phyloP scores from a whole-genome alignment of 2,329 filamentous ascomycete species.

The Penicillium concentricum region DNA sequence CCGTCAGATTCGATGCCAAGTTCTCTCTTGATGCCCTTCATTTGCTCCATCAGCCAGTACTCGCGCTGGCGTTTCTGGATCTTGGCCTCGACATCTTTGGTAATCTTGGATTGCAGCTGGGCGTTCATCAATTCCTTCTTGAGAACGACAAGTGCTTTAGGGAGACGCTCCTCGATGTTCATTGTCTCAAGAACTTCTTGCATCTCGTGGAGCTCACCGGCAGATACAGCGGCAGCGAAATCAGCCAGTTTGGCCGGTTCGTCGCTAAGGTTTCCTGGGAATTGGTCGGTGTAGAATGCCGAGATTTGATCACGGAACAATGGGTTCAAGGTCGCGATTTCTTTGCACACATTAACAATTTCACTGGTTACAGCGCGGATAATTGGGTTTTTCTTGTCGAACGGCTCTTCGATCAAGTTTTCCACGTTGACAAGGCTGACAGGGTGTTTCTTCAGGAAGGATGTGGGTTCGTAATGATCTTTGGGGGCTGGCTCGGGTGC shows the following conservation, averaged over 20 bases:
- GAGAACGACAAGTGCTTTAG: constrained; percentile 85
- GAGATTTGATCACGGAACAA: constrained; percentile 97
- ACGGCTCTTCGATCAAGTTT: constrained; percentile 83
- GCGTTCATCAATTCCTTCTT: constrained; percentile 99
- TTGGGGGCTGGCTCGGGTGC: constrained; percentile 58
- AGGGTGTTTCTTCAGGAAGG: constrained; percentile 85
- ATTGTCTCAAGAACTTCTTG: constrained; percentile 87
- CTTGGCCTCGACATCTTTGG: constrained; percentile 94
- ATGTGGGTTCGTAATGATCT: constrained; percentile 77
- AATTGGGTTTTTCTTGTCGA: constrained; percentile 83
- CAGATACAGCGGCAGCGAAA: constrained; percentile 95
- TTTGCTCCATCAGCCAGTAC: constrained; percentile 99
- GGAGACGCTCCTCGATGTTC: constrained; percentile 87
- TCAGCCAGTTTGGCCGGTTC: constrained; percentile 95
- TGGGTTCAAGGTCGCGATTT: constrained; percentile 89
- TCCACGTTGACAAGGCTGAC: constrained; percentile 96
- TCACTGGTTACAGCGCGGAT: constrained; percentile 93
- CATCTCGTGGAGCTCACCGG: constrained; percentile 84
- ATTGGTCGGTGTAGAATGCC: constrained; percentile 93
- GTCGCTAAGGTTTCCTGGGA: constrained; percentile 88
- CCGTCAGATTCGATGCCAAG: constrained; percentile 96
- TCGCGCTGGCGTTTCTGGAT: constrained; percentile 96
- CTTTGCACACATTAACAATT: constrained; percentile 98
- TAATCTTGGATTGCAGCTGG: constrained; percentile 93
- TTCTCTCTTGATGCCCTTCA: constrained; percentile 96